These are phyloP conservation scores for Pichia heedii DNA, from an alignment of 805 yeast species.

Conservation along the genomic window DNA sequence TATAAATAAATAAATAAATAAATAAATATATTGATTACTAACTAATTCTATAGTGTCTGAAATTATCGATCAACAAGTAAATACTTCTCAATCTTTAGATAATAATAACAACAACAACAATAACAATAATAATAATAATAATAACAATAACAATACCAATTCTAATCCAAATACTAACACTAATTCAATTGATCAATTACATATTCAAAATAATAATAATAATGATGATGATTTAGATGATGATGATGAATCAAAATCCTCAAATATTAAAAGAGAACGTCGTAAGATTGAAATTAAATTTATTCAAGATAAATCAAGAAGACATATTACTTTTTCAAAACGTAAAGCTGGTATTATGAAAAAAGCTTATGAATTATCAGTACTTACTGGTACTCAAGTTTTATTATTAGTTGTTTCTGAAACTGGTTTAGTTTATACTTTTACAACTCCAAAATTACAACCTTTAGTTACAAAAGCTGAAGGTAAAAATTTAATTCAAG, in stretches of 20 bases:
- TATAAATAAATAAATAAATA: too few relatives aligned
- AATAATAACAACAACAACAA: neutral
- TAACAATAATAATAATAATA: neutral
- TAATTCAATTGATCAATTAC: neutral
- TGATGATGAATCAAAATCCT: slow-evolving; percentile 36
- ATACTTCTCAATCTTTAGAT: too few relatives aligned
- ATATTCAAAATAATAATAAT: neutral
- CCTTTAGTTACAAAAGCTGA: slow-evolving; percentile 96
- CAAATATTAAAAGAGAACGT: slow-evolving; percentile 47
- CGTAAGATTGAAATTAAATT: slow-evolving; percentile 95
- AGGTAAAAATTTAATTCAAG: slow-evolving; percentile 94
- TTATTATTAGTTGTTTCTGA: slow-evolving; percentile 90
- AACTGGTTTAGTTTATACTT: slow-evolving; percentile 97
- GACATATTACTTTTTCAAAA: slow-evolving; percentile 96
- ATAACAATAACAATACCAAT: slow-evolving; percentile 3
- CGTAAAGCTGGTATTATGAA: slow-evolving; percentile 99
- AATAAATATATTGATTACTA: too few relatives aligned
- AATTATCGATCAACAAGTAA: too few relatives aligned
- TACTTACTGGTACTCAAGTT: slow-evolving; percentile 95
- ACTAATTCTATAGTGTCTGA: too few relatives aligned
- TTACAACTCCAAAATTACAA: slow-evolving; percentile 97
- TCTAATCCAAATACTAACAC: slow-evolving; percentile 1
- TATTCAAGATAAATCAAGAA: slow-evolving; percentile 93
- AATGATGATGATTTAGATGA: slow-evolving; percentile 13
- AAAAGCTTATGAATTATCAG: slow-evolving; percentile 97